phyloP scores from a whole-genome alignment of 768 basidiomycete species.

The Hygrocybe coccinea region DNA sequence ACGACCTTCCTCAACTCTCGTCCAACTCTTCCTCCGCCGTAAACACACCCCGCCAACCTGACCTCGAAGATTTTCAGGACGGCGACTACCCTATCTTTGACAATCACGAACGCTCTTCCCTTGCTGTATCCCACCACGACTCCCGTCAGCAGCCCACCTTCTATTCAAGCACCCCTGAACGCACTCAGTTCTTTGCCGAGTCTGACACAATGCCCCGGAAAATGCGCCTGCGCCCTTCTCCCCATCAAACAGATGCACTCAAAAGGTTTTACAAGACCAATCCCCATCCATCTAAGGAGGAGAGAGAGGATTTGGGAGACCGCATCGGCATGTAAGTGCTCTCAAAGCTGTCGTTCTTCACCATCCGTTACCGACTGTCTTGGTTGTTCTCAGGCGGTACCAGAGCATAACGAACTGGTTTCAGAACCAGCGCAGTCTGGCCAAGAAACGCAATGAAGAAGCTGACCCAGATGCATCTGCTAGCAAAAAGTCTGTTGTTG shows the following conservation, averaged over 20 bases:
- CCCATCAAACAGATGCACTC: constrained; percentile 65
- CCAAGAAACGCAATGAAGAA: constrained; percentile 67
- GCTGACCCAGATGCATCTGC: constrained; percentile 31
- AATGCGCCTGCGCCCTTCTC: constrained; percentile 59
- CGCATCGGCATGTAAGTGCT: constrained; percentile 67
- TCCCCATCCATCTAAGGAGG: constrained; percentile 64
- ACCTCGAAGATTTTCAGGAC: constrained; percentile 45
- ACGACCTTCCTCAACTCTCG: constrained; percentile 31
- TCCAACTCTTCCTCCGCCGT: constrained; percentile 29
- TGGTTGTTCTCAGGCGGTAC: constrained; percentile 52
- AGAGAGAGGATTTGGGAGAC: constrained; percentile 58
- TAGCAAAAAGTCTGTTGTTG: constrained; percentile 26
- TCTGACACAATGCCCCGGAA: constrained; percentile 50
- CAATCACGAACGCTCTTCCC: constrained; percentile 32
- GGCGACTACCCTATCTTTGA: constrained; percentile 40
- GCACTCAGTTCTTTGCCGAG: constrained; percentile 48
- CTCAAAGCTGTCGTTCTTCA: constrained; percentile 27
- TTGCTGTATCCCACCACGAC: constrained; percentile 28
- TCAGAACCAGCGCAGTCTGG: constrained; percentile 76
- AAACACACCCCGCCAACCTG: constrained; percentile 27
- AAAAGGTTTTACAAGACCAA: constrained; percentile 59
- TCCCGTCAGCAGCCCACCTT: constrained; percentile 30
- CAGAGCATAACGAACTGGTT: constrained; percentile 85
- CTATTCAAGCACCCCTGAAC: constrained; percentile 46
- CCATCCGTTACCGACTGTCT: constrained; percentile 28